Conservation (phyloP, 768 basidiomycete species). For the Auriscalpium orientale region DNA sequence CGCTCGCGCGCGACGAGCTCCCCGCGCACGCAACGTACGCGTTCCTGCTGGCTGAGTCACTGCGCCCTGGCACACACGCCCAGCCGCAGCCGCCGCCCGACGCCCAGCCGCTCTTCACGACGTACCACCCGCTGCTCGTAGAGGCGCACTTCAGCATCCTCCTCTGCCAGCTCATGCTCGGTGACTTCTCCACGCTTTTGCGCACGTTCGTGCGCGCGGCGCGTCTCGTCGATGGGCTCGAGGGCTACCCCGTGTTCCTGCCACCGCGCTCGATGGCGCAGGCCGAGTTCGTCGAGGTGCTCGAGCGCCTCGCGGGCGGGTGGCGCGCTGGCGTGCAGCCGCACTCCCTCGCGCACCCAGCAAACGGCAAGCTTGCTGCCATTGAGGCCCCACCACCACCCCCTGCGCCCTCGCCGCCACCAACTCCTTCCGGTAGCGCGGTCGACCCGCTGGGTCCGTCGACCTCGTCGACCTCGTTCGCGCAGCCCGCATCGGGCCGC, state of each 20-base stretch:
- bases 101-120: conserved; percentile 64
- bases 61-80: conserved; percentile 52
- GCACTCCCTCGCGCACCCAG: conserved; percentile 36
- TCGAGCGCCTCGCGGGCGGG: conserved; percentile 71
- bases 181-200: conserved; percentile 57
- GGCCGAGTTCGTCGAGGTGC: conserved; percentile 79
- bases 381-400: conserved; percentile 28
- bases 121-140: conserved; percentile 85
- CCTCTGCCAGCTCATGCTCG: conserved; percentile 69
- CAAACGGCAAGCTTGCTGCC: conserved; percentile 37
- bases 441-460: conserved; percentile 21
- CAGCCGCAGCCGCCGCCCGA: conserved; percentile 31
- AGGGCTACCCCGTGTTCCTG: conserved; percentile 84
- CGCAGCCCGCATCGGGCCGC: conserved; percentile 12
- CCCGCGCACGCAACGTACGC: conserved; percentile 56
- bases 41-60: conserved; percentile 58
- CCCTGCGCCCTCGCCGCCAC: conserved; percentile 5
- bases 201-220: conserved; percentile 61
- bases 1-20: conserved; percentile 28
- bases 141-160: conserved; percentile 81
- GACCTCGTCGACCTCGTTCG: conserved; percentile 15
- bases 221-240: conserved; percentile 68
- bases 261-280: conserved; percentile 86
- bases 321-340: conserved; percentile 64
- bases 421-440: conserved; percentile 16